Conservation (phyloP, 306 rosid genomes). For the Castanopsis chinensis region DNA sequence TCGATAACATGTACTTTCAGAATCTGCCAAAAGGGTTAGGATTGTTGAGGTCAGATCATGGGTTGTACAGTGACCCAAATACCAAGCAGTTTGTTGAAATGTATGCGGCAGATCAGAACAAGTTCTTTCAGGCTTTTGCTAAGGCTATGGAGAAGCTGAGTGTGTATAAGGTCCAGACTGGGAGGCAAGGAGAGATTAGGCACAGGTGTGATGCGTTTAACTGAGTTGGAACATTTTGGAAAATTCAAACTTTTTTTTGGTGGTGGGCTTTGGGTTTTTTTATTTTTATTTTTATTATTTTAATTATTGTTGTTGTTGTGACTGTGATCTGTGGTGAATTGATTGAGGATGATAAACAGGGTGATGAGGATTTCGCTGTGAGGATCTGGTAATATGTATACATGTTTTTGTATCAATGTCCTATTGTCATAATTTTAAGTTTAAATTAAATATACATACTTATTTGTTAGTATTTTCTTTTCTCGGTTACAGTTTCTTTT, state of each 20-base stretch:
- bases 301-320: background rate
- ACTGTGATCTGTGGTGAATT: background rate
- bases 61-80: constrained; percentile 41
- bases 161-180: constrained; percentile 50
- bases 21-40: constrained; percentile 71
- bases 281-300: no score
- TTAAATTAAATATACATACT: constrained; percentile 26
- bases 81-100: constrained; percentile 58
- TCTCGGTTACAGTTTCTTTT: background rate
- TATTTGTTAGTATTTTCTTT: background rate
- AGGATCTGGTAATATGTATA: constrained; percentile 20
- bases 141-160: constrained; percentile 79
- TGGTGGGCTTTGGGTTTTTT: background rate
- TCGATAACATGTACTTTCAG: constrained; percentile 78
- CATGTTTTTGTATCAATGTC: constrained; percentile 21
- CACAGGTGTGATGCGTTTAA: constrained; percentile 80
- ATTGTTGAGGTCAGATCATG: constrained; percentile 72
- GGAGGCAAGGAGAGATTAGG: constrained; percentile 76
- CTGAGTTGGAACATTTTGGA: constrained; percentile 14
- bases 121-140: constrained; percentile 60
- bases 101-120: constrained; percentile 49
- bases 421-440: constrained; percentile 17
- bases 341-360: background rate
- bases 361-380: background rate
- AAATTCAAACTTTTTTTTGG: background rate